These are phyloP conservation scores for Sesbania bispinosa DNA, from an alignment of 306 rosid species.

Conservation along the genomic window DNA sequence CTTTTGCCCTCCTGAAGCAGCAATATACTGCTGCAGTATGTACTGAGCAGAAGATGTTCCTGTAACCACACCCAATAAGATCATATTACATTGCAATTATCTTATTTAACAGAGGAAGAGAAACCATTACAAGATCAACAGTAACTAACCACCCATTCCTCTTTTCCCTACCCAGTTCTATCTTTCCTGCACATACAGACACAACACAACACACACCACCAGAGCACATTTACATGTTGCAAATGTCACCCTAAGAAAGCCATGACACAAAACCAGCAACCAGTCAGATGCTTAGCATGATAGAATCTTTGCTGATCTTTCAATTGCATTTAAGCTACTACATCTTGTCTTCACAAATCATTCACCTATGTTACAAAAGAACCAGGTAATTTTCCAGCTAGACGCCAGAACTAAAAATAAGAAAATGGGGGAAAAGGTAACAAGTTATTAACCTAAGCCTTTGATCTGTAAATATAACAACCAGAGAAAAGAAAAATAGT, in stretches of 20 bases:
- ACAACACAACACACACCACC: not conserved
- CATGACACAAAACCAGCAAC: not conserved
- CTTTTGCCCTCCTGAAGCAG: conserved; percentile 91
- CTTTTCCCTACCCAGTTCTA: not conserved
- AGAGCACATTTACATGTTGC: not conserved
- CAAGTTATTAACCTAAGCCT: not conserved
- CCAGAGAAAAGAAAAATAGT: not conserved
- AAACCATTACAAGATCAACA: conserved; percentile 13
- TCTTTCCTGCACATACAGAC: not conserved
- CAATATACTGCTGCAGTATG: conserved; percentile 93
- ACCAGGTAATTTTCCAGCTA: not conserved
- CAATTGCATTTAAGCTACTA: not conserved
- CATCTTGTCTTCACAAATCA: not conserved
- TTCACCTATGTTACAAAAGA: not conserved
- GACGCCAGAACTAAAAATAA: not conserved
- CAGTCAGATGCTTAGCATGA: not conserved
- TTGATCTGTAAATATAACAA: not conserved
- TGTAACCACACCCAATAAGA: conserved; percentile 38
- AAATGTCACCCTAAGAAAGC: not conserved
- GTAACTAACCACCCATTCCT: not conserved
- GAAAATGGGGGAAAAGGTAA: not conserved
- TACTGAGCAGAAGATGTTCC: conserved; percentile 99
- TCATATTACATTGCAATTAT: not conserved
- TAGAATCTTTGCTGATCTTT: not conserved
- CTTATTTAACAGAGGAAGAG: not conserved